Base-by-base conservation (phyloP, 768 basidiomycete species). In the Russula ochroleuca region DNA sequence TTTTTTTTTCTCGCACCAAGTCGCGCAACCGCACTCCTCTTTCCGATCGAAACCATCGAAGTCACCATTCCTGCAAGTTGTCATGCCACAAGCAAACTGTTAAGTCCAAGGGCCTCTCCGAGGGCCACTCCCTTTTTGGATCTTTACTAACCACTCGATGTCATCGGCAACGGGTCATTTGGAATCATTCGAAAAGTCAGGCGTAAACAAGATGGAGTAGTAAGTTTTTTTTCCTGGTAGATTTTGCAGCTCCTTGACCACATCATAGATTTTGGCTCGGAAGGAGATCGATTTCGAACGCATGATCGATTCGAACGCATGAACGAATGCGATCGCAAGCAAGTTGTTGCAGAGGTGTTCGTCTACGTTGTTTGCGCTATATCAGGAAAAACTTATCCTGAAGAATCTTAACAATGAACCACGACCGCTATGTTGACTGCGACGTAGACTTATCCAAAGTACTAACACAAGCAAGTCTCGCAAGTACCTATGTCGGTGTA, bases 271-370 rank as follows among this genome's bases (percentile, higher is more conserved):
- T 37, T 90, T 93, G 68, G 95, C 95, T 5, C 79, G 93, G 38
- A 97, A 99, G 71, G 94, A 99, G 75, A 85, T 99, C 70, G 94
- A 98, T 76, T 99, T 98, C 76, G 94, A 96, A 71, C 85, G n/a
- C n/a, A n/a, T n/a, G n/a, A n/a, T n/a, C n/a, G n/a, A n/a, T n/a
- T n/a, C n/a, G n/a, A n/a, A n/a, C n/a, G 90, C 55, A 98, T 99
- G 96, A 88, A 83, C 41, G 94, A 98, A 74, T 83, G 94, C 43
- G 97, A 99, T 73, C 83, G 94, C 69, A 94, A 94, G 73, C 97
- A 98, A 74, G 95, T 99, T 59, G 90, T 97, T 3, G 86, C 95
- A 13, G 97, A 99, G 85, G 97, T 98, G 96, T 98, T 73, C 70
- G 93, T 81, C 21, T 43, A 23, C 5, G 17, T 52, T 48, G 25